Evolutionary conservation across 78 protist genomes (phyloP).

Genomic region (Anaeramoeba ignava): DNA sequence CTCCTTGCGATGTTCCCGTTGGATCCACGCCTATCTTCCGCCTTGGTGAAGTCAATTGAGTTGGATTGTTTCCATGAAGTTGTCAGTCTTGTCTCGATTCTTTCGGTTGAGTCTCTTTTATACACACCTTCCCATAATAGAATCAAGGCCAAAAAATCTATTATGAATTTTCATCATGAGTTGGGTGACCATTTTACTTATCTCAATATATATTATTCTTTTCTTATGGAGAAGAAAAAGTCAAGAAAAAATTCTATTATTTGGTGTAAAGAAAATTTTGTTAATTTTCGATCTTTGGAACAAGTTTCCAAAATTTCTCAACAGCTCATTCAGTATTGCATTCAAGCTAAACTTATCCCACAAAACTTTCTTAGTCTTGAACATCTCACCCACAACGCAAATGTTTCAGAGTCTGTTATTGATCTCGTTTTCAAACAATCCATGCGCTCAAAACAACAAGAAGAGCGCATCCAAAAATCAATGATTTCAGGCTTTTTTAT

Average conservation of each 20-base stretch:
- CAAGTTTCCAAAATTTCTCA: not conserved
- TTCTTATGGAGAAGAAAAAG: not conserved
- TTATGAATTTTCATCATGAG: not conserved
- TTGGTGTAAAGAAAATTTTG: not conserved
- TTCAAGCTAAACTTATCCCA: not conserved
- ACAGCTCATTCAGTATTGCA: not conserved
- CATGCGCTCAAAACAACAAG: not conserved
- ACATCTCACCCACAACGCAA: not conserved
- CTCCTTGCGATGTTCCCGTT: not conserved
- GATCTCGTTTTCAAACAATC: not conserved
- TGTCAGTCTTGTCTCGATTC: not conserved
- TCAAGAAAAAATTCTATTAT: no score
- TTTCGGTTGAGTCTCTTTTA: not conserved
- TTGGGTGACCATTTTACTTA: not conserved
- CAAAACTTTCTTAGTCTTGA: not conserved
- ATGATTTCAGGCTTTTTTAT: not conserved
- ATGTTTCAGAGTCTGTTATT: not conserved
- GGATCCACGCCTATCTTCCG: not conserved
- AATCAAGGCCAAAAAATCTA: not conserved
- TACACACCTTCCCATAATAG: not conserved
- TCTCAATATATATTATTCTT: not conserved
- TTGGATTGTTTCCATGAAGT: not conserved
- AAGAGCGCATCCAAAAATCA: not conserved
- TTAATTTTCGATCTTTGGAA: not conserved
- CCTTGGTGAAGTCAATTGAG: not conserved